phyloP scores from a whole-genome alignment of 805 yeast genomes.

The Yarrowia sp. region DNA sequence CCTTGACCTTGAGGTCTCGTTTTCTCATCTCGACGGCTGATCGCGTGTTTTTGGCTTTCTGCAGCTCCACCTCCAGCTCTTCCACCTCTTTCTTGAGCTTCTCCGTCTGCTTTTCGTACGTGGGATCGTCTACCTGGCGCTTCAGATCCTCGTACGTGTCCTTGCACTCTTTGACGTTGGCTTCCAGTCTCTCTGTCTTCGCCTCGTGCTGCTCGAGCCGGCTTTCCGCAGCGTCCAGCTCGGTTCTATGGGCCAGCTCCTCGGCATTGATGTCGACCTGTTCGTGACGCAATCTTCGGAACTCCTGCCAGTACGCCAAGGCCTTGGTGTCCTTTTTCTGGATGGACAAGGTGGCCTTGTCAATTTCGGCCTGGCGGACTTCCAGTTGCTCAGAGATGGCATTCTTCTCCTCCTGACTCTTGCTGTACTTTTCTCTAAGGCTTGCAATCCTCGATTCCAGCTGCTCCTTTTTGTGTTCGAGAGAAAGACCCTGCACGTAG shows the following conservation, averaged over 20 bases:
- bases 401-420: too few relatives aligned
- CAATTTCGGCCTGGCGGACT: too few relatives aligned
- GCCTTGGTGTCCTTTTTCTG: too few relatives aligned
- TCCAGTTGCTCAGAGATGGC: too few relatives aligned
- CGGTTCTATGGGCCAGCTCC: neutral
- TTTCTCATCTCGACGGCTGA: too few relatives aligned
- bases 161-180: neutral
- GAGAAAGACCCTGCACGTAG: neutral
- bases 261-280: neutral
- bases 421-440: too few relatives aligned
- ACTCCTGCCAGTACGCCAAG: neutral
- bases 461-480: neutral
- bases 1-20: constrained; percentile 3
- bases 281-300: neutral
- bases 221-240: constrained; percentile 2
- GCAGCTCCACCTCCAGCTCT: neutral
- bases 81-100: neutral
- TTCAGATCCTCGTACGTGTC: neutral
- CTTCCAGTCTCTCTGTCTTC: neutral
- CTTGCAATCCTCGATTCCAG: neutral
- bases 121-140: neutral
- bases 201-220: neutral
- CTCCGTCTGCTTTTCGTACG: neutral
- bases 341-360: too few relatives aligned
- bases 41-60: too few relatives aligned